phyloP scores from a whole-genome alignment of 306 rosid genomes.

The Vigna radiata region DNA sequence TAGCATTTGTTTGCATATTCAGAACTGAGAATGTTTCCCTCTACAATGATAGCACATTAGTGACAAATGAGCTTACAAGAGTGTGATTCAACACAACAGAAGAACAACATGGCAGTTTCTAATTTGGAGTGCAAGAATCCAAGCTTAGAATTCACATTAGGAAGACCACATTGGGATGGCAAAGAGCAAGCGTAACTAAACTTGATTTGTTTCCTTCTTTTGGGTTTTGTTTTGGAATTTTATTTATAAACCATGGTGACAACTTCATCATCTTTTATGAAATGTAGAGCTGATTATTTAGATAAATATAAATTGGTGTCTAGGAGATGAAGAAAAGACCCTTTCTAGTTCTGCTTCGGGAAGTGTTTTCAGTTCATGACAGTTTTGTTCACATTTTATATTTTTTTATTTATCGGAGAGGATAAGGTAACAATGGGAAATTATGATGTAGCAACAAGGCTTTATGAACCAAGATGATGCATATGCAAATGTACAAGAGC shows the following conservation, averaged over 20 bases:
- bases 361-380: conserved; percentile 26
- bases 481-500: neutral
- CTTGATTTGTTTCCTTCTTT: neutral
- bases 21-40: neutral
- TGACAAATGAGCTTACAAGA: conserved; percentile 53
- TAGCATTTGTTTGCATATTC: neutral
- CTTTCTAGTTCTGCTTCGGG: neutral
- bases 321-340: conserved; percentile 32
- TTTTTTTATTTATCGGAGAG: neutral
- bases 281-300: conserved; percentile 25
- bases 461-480: neutral
- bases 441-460: conserved; percentile 7
- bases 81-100: conserved; percentile 59
- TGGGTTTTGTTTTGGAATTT: conserved; percentile 25
- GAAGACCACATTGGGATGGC: conserved; percentile 74
- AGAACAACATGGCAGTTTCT: conserved; percentile 46
- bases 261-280: conserved; percentile 38
- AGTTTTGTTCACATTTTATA: conserved; percentile 10
- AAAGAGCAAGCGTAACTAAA: conserved; percentile 48
- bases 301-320: conserved; percentile 28
- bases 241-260: conserved; percentile 21
- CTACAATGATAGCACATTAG: neutral
- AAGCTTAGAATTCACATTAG: conserved; percentile 83
- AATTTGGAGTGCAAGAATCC: conserved; percentile 65
- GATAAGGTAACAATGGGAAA: neutral